phyloP scores from a whole-genome alignment of 1,284 basidiomycete species.

The Bjerkandera adusta region DNA sequence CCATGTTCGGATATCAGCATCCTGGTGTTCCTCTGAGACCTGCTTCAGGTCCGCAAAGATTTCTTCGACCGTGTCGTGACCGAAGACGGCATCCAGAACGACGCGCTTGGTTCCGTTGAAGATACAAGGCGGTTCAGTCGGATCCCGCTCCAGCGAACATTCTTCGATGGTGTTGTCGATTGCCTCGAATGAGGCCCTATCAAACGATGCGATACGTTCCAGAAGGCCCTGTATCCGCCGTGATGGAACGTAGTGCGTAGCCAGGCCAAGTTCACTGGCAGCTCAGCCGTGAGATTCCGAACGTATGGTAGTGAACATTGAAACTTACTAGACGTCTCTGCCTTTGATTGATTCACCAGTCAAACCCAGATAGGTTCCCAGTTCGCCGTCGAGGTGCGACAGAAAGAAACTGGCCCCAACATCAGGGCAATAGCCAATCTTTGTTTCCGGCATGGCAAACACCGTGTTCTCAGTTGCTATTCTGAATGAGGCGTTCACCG shows the following conservation, averaged over 20 bases:
- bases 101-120: slow-evolving; percentile 64
- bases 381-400: slow-evolving; percentile 85
- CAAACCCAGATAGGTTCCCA: slow-evolving; percentile 93
- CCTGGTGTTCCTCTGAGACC: slow-evolving; percentile 41
- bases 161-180: slow-evolving; percentile 69
- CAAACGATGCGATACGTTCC: slow-evolving; percentile 57
- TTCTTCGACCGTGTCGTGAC: slow-evolving; percentile 62
- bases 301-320: slow-evolving; percentile 11
- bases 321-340: slow-evolving; percentile 78
- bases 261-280: slow-evolving; percentile 80
- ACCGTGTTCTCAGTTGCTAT: slow-evolving; percentile 92
- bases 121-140: slow-evolving; percentile 52
- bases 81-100: slow-evolving; percentile 81
- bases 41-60: slow-evolving; percentile 63
- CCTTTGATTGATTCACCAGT: slow-evolving; percentile 78
- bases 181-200: slow-evolving; percentile 46
- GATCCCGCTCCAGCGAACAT: slow-evolving; percentile 54
- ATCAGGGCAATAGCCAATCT: slow-evolving; percentile 88
- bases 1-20: slow-evolving; percentile 61
- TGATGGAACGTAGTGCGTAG: slow-evolving; percentile 87
- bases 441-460: slow-evolving; percentile 98
- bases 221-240: slow-evolving; percentile 70
- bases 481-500: slow-evolving; percentile 86
- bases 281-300: neutral
- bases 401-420: slow-evolving; percentile 93